phyloP scores from a whole-genome alignment of 257 asterid species.

The Primulina huaijiensis region DNA sequence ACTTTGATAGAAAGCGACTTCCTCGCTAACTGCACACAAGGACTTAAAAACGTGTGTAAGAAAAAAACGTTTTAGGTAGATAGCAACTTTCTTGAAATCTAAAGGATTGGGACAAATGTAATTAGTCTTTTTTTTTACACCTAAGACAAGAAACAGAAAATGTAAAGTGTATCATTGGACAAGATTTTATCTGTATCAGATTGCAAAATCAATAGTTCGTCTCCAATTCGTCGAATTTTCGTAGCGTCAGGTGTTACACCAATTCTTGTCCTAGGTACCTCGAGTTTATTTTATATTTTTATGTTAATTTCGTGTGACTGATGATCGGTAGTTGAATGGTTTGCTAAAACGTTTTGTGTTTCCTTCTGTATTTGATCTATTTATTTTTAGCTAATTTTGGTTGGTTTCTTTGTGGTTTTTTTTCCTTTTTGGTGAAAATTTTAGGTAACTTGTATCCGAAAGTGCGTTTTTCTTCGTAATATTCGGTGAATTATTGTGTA shows the following conservation, averaged over 20 bases:
- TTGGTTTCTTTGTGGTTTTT: not conserved
- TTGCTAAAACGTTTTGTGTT: not conserved
- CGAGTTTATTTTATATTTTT: not conserved
- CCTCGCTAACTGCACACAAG: too few species aligned
- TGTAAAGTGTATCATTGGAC: not conserved
- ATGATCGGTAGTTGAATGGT: not conserved
- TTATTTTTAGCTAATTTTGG: not conserved
- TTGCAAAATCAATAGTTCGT: not conserved
- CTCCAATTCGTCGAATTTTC: not conserved
- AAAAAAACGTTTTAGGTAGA: too few species aligned
- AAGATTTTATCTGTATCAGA: too few species aligned
- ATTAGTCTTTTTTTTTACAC: not conserved
- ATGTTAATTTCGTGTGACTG: not conserved
- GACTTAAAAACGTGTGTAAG: not conserved
- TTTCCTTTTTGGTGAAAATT: not conserved
- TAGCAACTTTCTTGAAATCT: not conserved
- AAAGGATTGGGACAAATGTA: not conserved
- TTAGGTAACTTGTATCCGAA: not conserved
- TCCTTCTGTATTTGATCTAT: not conserved
- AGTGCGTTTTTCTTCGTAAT: not conserved
- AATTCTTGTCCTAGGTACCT: not conserved
- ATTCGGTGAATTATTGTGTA: not conserved
- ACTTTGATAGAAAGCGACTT: too few species aligned
- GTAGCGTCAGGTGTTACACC: not conserved
- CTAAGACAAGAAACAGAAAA: not conserved